Evolutionary conservation across 768 basidiomycete species (phyloP).

Genomic region (Panaeolus cyanescens): DNA sequence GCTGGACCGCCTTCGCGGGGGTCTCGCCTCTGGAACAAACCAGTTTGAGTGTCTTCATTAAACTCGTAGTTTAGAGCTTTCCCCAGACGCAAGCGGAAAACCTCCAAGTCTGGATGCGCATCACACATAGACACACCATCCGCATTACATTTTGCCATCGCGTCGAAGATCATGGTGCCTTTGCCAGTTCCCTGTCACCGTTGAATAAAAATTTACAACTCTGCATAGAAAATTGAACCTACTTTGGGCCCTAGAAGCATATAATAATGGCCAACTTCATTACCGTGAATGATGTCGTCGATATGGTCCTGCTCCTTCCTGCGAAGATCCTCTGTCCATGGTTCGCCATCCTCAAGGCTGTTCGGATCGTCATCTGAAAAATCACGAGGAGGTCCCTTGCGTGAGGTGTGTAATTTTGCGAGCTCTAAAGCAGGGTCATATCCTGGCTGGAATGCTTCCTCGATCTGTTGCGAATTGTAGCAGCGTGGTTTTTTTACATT

Average conservation of each 20-base stretch:
- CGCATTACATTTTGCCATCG: constrained; percentile 74
- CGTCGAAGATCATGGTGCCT: constrained; percentile 81
- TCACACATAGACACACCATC: constrained; percentile 75
- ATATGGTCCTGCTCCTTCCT: constrained; percentile 76
- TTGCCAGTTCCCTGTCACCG: constrained; percentile 70
- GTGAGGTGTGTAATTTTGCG: constrained; percentile 47
- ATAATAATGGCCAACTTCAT: constrained; percentile 73
- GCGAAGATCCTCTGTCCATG: constrained; percentile 63
- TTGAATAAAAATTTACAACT: constrained; percentile 5
- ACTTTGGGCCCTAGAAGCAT: constrained; percentile 81
- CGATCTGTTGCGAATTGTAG: constrained; percentile 51
- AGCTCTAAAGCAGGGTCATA: constrained; percentile 85
- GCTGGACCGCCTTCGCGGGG: constrained; percentile 84
- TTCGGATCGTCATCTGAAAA: constrained; percentile 25
- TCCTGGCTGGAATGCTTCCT: constrained; percentile 74
- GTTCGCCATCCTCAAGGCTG: constrained; percentile 30
- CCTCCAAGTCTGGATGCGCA: constrained; percentile 85
- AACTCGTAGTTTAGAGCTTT: constrained; percentile 87
- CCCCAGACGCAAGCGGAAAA: constrained; percentile 83
- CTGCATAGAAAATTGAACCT: constrained; percentile 8
- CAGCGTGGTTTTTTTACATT: background rate
- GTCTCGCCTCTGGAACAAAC: constrained; percentile 80
- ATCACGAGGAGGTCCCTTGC: constrained; percentile 20
- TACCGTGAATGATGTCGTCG: constrained; percentile 77
- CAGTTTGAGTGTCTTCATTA: constrained; percentile 80